Evolutionary conservation across 345 rosid species (phyloP), one percentile per base, ranked within the genome.

Genomic region (Acer saccharum): DNA sequence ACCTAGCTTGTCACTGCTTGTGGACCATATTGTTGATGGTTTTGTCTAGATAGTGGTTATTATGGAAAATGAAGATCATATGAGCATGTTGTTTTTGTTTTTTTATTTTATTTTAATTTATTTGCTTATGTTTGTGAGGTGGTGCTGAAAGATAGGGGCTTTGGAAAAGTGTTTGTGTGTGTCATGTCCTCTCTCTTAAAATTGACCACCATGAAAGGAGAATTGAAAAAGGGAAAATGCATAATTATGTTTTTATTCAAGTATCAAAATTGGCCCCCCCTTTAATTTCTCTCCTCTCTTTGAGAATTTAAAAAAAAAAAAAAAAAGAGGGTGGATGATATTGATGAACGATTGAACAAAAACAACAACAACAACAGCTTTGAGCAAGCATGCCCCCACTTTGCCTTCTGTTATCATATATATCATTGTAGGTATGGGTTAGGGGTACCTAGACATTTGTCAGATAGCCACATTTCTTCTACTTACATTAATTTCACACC

Each of bases 21-120:
- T 83, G 89, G 92, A 84, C 87, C 89, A 79, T 75, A 57, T 55
- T 77, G 77, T 82, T 78, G 85, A 74, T 78, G 69, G 76, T 63
- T 5, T 79, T 85, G 82, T 86, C 87, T 73, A 68, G 82, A 67
- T 78, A 84, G 88, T 86, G 90, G 39, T 4, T 35, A 35, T 82
- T 61, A 55, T 29, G 55, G 71, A 54, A 75, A 65, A 82, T 70
- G 55, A 57, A 75, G 78, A 80, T 54, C 58, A 54, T 57, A 3
- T 25, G 75, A 77, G 39, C 73, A 73, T 75, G 66, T 43, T 66
- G 41, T 10, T 41, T 16, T 27, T 18, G 46, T 65, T 39, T 41
- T 17, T 29, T 62, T 61, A 16, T 43, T 54, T 29, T 41, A 29
- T 21, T 32, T 55, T 41, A n/a, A 29, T 82, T 85, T 55, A 69